A percentile compares a stretch with the other conserved stretches of the same genome.
Conservation (phyloP, 2,329 filamentous ascomycete genomes). For the Aspergillus neoniger region DNA sequence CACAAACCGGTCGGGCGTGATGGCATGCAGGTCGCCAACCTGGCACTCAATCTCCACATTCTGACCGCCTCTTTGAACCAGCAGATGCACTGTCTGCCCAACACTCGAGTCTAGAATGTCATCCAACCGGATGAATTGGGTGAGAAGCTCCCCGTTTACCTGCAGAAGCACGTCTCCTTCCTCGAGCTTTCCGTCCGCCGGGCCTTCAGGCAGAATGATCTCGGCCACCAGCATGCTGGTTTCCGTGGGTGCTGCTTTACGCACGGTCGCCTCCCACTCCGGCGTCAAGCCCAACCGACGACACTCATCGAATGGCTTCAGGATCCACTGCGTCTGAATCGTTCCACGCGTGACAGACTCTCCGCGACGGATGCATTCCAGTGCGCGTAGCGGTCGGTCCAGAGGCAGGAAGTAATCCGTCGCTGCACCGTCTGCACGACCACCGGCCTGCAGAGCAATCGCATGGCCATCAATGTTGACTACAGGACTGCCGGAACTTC, state of each 20-base stretch:
- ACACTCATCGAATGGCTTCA: conserved; percentile 98
- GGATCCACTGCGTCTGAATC: conserved; percentile 96
- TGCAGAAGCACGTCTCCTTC: conserved; percentile 93
- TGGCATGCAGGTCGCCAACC: conserved; percentile 87
- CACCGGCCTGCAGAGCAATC: conserved; percentile 90
- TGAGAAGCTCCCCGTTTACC: conserved; percentile 89
- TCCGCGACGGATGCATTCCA: conserved; percentile 79
- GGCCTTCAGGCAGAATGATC: conserved; percentile 88
- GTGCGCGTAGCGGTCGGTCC: conserved; percentile 82
- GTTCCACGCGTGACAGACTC: conserved; percentile 82
- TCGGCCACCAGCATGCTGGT: conserved; percentile 97
- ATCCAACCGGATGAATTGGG: conserved; percentile 88
- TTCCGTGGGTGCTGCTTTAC: conserved; percentile 83
- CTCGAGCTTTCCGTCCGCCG: conserved; percentile 81
- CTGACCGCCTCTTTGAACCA: conserved; percentile 85
- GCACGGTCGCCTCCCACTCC: conserved; percentile 82
- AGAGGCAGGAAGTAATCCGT: conserved; percentile 97
- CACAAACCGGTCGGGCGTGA: conserved; percentile 94
- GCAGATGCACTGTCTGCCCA: conserved; percentile 71
- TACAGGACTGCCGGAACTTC: conserved; percentile 96
- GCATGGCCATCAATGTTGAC: conserved; percentile 93
- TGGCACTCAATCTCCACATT: conserved; percentile 81
- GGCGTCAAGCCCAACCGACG: conserved; percentile 80
- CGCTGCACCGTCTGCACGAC: conserved; percentile 88
- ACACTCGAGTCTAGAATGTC: conserved; percentile 89